Evolutionary conservation across 176 grass and related monocot genomes (phyloP).

Genomic region (Rhynchospora tenuis): DNA sequence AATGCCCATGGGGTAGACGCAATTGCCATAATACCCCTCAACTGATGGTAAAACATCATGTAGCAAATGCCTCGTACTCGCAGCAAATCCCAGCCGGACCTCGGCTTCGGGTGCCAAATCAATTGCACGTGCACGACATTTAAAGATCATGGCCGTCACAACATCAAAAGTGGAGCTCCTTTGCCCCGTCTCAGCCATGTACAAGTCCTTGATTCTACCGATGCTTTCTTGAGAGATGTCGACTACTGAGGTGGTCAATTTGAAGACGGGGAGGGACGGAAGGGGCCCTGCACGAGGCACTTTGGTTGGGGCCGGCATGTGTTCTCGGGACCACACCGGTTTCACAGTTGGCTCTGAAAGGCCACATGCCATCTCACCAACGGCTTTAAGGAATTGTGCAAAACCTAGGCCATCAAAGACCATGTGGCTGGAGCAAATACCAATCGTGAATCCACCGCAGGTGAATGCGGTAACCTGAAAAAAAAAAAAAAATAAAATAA

Average conservation of each 20-base stretch:
- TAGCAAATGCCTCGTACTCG: constrained; percentile 58
- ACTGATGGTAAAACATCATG: constrained; percentile 31
- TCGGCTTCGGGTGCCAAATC: constrained; percentile 16
- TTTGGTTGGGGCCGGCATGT: constrained; percentile 57
- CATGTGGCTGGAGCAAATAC: constrained; percentile 56
- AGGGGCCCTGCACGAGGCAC: constrained; percentile 18
- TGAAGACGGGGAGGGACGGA: constrained; percentile 36
- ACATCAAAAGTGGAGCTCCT: constrained; percentile 73
- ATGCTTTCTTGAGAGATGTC: constrained; percentile 60
- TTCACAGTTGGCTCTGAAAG: constrained; percentile 32
- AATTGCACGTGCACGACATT: constrained; percentile 43
- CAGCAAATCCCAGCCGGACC: constrained; percentile 42
- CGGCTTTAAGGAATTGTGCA: constrained; percentile 57
- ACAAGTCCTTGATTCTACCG: constrained; percentile 35
- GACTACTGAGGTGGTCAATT: constrained; percentile 40
- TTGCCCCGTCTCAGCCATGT: constrained; percentile 36
- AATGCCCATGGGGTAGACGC: no score
- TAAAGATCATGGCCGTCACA: constrained; percentile 57
- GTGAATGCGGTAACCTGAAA: constrained; percentile 57
- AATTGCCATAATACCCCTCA: constrained; percentile 45
- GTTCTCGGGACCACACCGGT: constrained; percentile 52
- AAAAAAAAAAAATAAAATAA: no score
- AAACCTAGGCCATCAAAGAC: constrained; percentile 55
- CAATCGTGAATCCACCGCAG: constrained; percentile 53
- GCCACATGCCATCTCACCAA: constrained; percentile 51